Evolutionary conservation across 768 basidiomycete species (phyloP).

Genomic region (Lactarius sanguifluus): DNA sequence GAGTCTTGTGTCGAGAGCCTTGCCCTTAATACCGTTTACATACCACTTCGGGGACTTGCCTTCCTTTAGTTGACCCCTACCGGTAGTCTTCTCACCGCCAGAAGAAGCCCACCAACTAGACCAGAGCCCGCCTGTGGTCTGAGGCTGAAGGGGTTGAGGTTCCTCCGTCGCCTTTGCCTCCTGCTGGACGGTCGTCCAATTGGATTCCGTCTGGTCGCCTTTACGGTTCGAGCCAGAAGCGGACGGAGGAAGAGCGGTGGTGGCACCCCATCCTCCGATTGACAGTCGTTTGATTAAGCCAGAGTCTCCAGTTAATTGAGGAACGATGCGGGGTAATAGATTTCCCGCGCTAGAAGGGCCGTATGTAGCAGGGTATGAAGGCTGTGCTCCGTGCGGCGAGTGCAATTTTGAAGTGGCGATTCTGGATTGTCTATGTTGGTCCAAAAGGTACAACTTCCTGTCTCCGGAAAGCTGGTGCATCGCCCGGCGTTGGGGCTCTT

Average conservation of each 20-base stretch:
- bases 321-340: constrained; percentile 64
- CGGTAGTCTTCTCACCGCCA: constrained; percentile 48
- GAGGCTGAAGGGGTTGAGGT: constrained; percentile 50
- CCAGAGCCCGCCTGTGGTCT: constrained; percentile 76
- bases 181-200: constrained; percentile 8
- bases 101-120: constrained; percentile 74
- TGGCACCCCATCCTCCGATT: constrained; percentile 56
- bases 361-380: constrained; percentile 51
- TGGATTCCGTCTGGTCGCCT: constrained; percentile 41
- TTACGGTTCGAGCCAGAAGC: constrained; percentile 38
- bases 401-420: constrained; percentile 36
- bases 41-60: constrained; percentile 58
- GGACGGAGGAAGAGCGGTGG: constrained; percentile 38
- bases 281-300: constrained; percentile 68
- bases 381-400: constrained; percentile 34
- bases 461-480: constrained; percentile 62
- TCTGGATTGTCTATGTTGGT: constrained; percentile 50
- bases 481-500: constrained; percentile 61
- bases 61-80: constrained; percentile 40
- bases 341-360: constrained; percentile 58
- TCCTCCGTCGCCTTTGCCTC: constrained; percentile 21
- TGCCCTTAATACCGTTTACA: constrained; percentile 59
- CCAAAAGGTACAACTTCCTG: constrained; percentile 66
- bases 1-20: constrained; percentile 56
- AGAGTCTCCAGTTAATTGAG: constrained; percentile 75